Evolutionary conservation across 2,329 filamentous ascomycete genomes (phyloP).

Genomic region (Pseudocercospora vitis): DNA sequence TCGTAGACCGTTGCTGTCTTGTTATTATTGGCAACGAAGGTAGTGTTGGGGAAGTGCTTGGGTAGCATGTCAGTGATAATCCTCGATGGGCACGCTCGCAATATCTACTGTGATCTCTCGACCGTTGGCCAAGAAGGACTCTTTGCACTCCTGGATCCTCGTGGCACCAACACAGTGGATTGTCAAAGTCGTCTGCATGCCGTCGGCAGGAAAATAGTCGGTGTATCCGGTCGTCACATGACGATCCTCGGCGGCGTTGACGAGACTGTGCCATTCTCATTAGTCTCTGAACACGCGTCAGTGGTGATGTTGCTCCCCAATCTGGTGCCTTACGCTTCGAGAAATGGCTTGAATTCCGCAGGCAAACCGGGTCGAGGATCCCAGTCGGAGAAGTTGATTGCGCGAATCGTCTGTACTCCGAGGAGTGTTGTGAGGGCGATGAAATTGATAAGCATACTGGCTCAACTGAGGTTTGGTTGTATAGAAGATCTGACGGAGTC

Average conservation of each 20-base stretch:
- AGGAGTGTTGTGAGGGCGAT: too few species aligned
- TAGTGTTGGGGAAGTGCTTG: slow-evolving; percentile 15
- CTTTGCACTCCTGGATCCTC: slow-evolving; percentile 11
- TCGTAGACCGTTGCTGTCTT: slow-evolving; percentile 12
- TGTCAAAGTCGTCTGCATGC: slow-evolving; percentile 13
- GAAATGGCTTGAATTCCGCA: not conserved
- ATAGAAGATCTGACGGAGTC: too few species aligned
- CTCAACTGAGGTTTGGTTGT: too few species aligned
- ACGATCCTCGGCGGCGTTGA: slow-evolving; percentile 10
- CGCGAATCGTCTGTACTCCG: too few species aligned
- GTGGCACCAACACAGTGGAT: slow-evolving; percentile 14
- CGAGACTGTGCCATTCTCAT: not conserved
- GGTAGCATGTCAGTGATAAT: not conserved
- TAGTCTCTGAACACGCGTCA: too few species aligned
- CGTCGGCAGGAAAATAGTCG: slow-evolving; percentile 16
- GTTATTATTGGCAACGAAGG: slow-evolving; percentile 8
- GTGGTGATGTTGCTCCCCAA: not conserved
- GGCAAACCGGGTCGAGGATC: not conserved
- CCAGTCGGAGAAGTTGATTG: not conserved
- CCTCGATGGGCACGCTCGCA: too few species aligned
- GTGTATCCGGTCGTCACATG: slow-evolving; percentile 14
- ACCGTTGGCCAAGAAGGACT: slow-evolving; percentile 2
- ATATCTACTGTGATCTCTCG: slow-evolving; percentile 9
- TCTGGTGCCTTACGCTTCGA: not conserved
- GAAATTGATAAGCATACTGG: too few species aligned